Base-by-base conservation (phyloP, 1,284 basidiomycete species). In the Lignosus rhinocerotis region DNA sequence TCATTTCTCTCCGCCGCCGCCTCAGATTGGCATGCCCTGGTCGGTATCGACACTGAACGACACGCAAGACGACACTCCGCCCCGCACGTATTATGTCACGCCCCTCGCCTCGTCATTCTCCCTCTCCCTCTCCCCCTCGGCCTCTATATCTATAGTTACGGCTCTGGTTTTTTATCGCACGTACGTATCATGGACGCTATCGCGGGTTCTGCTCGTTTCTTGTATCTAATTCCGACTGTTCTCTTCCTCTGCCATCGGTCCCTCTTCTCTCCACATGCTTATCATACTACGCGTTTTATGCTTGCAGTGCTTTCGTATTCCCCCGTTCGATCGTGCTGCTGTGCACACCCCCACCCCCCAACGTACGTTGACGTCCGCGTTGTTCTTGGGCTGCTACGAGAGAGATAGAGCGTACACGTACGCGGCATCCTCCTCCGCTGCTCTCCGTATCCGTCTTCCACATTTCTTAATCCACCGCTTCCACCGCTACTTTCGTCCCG, bases 61-160 rank as follows among this genome's bases (percentile, higher is more conserved):
- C 45, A 38, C 53, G 53, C 41, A 42, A 51, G 32, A 33, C 53
- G 53, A 55, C 34, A 38, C 41, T 31, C 42, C 50, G 30, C 25
- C 46, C 38, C 14, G 55, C 36, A 52, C 53, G 46, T 49, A 43
- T 48, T 39, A 6, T 39, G 12, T 39, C 32, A 11, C 32, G 10
- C 17, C 2, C 34, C 17, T 16, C 25, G 19, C 19, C 30, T 10
- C 39, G 14, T 38, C 31, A 39, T 56, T 41, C 36, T 39, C 43
- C 46, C n/a, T n/a, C n/a, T n/a, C n/a, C n/a, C n/a, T n/a, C 25
- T 32, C 31, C 41, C 25, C 17, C 36, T 54, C 44, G 44, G 33
- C 34, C 48, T 44, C 52, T 64, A 64, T 61, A 60, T 64, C 58
- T 64, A 60, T 62, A 58, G 46, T 36, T 56, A 47, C 46, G 60